Evolutionary conservation across 768 basidiomycete species (phyloP), one percentile per base, ranked within the genome.

Genomic region (Agrocybe pediades): DNA sequence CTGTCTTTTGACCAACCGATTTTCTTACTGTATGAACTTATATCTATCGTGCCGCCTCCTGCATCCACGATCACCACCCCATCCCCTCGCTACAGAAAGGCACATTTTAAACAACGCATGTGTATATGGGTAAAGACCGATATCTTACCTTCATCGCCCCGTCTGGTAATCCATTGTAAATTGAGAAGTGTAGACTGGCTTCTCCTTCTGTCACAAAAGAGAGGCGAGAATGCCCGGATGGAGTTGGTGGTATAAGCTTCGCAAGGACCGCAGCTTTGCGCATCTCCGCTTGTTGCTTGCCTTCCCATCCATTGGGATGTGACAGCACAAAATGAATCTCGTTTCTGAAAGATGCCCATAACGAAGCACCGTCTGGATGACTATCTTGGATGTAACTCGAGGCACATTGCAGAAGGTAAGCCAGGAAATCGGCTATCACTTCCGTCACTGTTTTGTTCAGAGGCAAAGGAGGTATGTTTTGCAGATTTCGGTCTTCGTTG

Each of bases 11-110:
- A n/a, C n/a, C n/a, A n/a, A n/a, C n/a, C n/a, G n/a, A n/a, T n/a
- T n/a, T n/a, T n/a, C n/a, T n/a, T n/a, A n/a, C n/a, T n/a, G n/a
- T n/a, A n/a, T 4, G 80, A 75, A 55, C 81, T 84, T 26, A 85
- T 69, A 54, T 86, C 84, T 20, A 86, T 70, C 0, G 83, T 86
- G 20, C 83, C 84, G 45, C 82, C 82, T 9, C 84, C 83, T 3
- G 83, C 82, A 56, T 85, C 83, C 15, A 84, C 76, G 36, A 85
- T 69, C 51, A 84, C 71, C 2, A 84, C 67, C 2, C 77, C 79
- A 45, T 79, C 63, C 11, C 74, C 74, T 13, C 64, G 65, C 79
- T 82, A 39, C 20, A n/a, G 36, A n/a, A 30, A 2, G 44, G 33
- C 9, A 40, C 21, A 39, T 21, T 9, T 16, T 17, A 19, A 16